phyloP scores from a whole-genome alignment of 2,329 filamentous ascomycete species.

The Cryphonectria carpinicola region DNA sequence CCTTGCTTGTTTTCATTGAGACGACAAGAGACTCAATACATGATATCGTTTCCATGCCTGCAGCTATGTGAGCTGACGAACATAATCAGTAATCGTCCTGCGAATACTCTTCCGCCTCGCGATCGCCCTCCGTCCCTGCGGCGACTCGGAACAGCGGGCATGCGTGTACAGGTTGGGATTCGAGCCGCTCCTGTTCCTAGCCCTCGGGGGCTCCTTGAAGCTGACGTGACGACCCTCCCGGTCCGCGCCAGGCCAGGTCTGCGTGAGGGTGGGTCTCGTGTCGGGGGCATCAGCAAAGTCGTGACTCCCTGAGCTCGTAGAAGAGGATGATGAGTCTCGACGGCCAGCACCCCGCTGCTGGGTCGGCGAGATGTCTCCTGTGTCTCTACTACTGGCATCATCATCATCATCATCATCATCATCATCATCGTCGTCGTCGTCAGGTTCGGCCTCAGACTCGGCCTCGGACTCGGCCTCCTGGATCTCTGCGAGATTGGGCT shows the following conservation, averaged over 20 bases:
- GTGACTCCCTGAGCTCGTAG: background rate
- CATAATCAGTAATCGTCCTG: slow-evolving; percentile 20
- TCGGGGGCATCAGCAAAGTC: slow-evolving; percentile 13
- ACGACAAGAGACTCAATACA: background rate
- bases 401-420: background rate
- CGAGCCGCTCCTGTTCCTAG: slow-evolving; percentile 14
- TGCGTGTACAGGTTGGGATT: slow-evolving; percentile 17
- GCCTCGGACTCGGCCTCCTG: slow-evolving; percentile 14
- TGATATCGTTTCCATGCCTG: slow-evolving; percentile 3
- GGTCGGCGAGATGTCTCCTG: background rate
- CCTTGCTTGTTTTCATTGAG: no score
- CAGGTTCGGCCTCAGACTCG: background rate
- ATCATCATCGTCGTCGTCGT: background rate
- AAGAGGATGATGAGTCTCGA: slow-evolving; percentile 5
- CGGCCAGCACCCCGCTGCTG: background rate
- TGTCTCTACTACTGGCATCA: background rate
- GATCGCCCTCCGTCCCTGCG: slow-evolving; percentile 14
- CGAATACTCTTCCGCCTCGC: slow-evolving; percentile 25
- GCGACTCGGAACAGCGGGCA: slow-evolving; percentile 17
- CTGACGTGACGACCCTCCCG: slow-evolving; percentile 17
- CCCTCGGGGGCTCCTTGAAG: slow-evolving; percentile 20
- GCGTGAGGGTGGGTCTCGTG: slow-evolving; percentile 3
- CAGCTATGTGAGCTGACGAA: slow-evolving; percentile 14
- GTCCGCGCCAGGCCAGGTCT: background rate
- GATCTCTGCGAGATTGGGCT: slow-evolving; percentile 20